Base-by-base conservation (phyloP, 1,284 basidiomycete species). In the Phlebopus sp. region DNA sequence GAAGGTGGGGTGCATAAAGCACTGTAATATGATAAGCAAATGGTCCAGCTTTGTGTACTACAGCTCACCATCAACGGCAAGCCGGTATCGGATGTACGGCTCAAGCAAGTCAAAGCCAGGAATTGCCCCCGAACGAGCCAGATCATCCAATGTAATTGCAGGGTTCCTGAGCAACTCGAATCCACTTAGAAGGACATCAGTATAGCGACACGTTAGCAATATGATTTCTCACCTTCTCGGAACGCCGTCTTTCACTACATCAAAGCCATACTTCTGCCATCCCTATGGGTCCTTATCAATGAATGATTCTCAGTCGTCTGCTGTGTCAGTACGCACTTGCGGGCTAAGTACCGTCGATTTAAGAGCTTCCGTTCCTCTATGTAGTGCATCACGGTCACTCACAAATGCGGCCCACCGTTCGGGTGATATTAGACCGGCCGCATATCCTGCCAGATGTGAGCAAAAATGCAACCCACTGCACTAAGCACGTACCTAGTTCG, bases 161-260 rank as follows among this genome's bases (percentile, higher is more conserved):
- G 84, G 82, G 56, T 84, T 79, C n/a, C 81, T 72, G 13, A 94
- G 70, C 59, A 93, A 72, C 46, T 91, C 83, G 50, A 82, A 90
- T 0, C 85, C 90, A 62, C 90, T 89, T 35, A 30, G 19, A 30
- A 2, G 34, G 37, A 35, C 31, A 11, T 50, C 27, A 45, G 37
- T 31, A 39, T 44, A 27, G 36, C 19, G 29, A 9, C 6, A 35
- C 32, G 9, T 10, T 25, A 19, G 9, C 25, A 34, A 34, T 14
- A 29, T 9, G 36, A 44, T 5, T 8, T 53, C 68, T 27, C 51
- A 81, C 86, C 78, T 87, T 52, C 84, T 72, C 52, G 67, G 56
- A 18, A 81, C 61, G 0, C 88, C 88, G 64, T 90, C 84, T 21
- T 63, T 67, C 34, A 76, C 75, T 2, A 85, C 75, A 9, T 65